Evolutionary conservation across 2,329 filamentous ascomycete genomes (phyloP).

Genomic region (Microsporum canis): DNA sequence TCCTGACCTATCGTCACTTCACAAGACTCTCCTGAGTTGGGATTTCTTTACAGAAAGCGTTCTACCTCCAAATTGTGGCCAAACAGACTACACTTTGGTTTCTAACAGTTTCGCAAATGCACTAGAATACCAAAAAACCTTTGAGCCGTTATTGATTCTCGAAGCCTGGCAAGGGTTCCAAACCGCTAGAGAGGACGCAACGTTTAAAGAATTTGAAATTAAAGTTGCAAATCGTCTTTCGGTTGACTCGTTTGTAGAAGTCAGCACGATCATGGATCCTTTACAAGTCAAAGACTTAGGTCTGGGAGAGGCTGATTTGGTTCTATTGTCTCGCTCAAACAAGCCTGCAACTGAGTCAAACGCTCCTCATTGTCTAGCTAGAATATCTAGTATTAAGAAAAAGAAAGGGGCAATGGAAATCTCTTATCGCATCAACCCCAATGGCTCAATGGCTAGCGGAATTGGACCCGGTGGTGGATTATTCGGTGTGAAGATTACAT

Average conservation of each 20-base stretch:
- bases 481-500: slow-evolving; percentile 72
- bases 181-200: slow-evolving; percentile 76
- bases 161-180: slow-evolving; percentile 95
- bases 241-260: slow-evolving; percentile 86
- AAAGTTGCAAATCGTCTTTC: slow-evolving; percentile 78
- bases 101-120: slow-evolving; percentile 67
- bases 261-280: slow-evolving; percentile 70
- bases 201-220: slow-evolving; percentile 69
- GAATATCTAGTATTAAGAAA: slow-evolving; percentile 66
- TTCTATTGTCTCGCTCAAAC: slow-evolving; percentile 65
- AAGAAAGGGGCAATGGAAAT: slow-evolving; percentile 77
- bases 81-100: slow-evolving; percentile 62
- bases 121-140: slow-evolving; percentile 71
- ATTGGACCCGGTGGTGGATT: slow-evolving; percentile 61
- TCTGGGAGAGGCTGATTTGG: slow-evolving; percentile 74
- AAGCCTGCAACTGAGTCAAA: slow-evolving; percentile 56
- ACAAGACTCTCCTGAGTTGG: slow-evolving; percentile 81
- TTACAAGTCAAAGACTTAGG: slow-evolving; percentile 58
- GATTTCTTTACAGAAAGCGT: slow-evolving; percentile 86
- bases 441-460: slow-evolving; percentile 49
- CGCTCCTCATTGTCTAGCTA: slow-evolving; percentile 71
- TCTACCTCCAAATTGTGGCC: slow-evolving; percentile 63
- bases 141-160: slow-evolving; percentile 77
- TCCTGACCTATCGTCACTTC: slow-evolving; percentile 74
- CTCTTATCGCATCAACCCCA: slow-evolving; percentile 68